Evolutionary conservation across 345 rosid species (phyloP).

Genomic region (Gossypium thurberi): DNA sequence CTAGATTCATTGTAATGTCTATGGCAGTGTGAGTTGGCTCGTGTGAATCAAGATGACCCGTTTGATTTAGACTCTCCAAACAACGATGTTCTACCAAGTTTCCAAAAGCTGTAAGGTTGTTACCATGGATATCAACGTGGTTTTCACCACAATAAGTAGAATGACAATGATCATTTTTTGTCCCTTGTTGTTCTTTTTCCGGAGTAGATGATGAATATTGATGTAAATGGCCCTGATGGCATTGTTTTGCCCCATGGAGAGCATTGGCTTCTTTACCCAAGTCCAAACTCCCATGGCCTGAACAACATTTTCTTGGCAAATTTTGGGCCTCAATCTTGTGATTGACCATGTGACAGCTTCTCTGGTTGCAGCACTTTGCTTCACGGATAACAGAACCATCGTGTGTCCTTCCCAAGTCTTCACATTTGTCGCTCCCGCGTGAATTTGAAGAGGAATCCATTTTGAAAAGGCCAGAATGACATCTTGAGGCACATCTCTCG

Average conservation of each 20-base stretch:
- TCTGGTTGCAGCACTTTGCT: background rate
- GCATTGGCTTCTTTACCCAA: background rate
- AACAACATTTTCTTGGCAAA: conserved; percentile 1
- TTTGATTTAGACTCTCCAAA: background rate
- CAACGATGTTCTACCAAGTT: conserved; percentile 4
- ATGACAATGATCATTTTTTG: background rate
- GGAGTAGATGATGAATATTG: background rate
- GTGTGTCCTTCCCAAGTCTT: background rate
- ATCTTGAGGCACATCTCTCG: conserved; percentile 13
- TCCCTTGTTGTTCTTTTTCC: background rate
- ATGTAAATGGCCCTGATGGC: background rate
- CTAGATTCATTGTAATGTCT: background rate
- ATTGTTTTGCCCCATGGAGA: background rate
- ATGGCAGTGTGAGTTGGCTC: background rate
- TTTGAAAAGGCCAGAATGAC: background rate
- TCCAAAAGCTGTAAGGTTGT: conserved; percentile 3
- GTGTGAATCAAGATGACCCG: background rate
- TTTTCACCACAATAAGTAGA: conserved; percentile 1
- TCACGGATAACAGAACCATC: background rate
- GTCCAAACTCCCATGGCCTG: background rate
- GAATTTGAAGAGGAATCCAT: conserved; percentile 6
- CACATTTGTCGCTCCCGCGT: background rate
- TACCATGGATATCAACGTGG: background rate
- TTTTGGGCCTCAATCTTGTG: background rate
- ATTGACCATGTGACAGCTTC: background rate